These are phyloP conservation scores for Heterobasidion irregulare DNA, from an alignment of 1,284 basidiomycete genomes.

Conservation along the genomic window DNA sequence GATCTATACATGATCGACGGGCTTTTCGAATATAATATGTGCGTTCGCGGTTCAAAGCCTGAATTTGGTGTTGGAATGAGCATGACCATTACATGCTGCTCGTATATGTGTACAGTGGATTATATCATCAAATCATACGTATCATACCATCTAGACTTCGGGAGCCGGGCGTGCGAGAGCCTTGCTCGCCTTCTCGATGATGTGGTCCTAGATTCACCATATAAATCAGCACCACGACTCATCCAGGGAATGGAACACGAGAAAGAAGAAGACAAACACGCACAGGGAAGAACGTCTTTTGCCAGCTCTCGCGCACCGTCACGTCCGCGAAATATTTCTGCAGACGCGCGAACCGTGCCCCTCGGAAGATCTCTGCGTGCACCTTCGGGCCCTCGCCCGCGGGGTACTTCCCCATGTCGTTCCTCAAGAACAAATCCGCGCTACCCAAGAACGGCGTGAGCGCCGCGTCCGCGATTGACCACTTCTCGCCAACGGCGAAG, in stretches of 20 bases:
- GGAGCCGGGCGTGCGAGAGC: not conserved
- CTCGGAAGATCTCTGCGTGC: slow-evolving; percentile 25
- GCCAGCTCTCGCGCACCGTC: slow-evolving; percentile 38
- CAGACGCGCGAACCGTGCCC: slow-evolving; percentile 33
- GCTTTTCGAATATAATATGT: too few relatives aligned
- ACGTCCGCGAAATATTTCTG: slow-evolving; percentile 32
- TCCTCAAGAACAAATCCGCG: slow-evolving; percentile 28
- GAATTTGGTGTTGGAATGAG: not conserved
- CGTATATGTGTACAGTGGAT: too few relatives aligned
- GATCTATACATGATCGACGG: too few relatives aligned
- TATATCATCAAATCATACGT: too few relatives aligned
- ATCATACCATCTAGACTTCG: not conserved
- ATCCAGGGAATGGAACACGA: not conserved
- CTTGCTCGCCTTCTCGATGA: not conserved
- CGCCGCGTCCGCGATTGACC: slow-evolving; percentile 46
- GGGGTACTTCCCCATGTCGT: slow-evolving; percentile 37
- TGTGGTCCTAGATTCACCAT: not conserved
- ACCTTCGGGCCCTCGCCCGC: slow-evolving; percentile 33
- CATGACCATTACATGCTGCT: too few relatives aligned
- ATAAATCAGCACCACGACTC: not conserved
- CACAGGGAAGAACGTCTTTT: slow-evolving; percentile 35
- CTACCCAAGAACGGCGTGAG: slow-evolving; percentile 40
- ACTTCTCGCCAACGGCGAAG: slow-evolving; percentile 24
- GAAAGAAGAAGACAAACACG: slow-evolving; percentile 4
- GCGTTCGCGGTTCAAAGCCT: not conserved